These are phyloP conservation scores for Rhizophora apiculata DNA, from an alignment of 345 rosid genomes.

Conservation along the genomic window DNA sequence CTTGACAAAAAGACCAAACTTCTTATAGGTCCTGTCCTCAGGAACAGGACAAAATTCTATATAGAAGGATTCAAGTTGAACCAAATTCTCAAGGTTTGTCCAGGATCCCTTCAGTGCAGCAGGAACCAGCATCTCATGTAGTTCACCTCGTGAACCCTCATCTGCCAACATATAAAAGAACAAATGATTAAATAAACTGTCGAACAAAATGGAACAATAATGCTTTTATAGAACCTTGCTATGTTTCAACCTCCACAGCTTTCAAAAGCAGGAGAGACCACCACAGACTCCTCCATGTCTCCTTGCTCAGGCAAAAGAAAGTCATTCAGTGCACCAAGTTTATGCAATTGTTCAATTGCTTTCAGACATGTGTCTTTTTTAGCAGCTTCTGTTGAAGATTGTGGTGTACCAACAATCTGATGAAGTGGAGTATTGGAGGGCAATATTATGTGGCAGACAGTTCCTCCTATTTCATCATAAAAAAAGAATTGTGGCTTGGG, in stretches of 20 bases:
- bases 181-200: neutral
- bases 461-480: slow-evolving; percentile 67
- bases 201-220: slow-evolving; percentile 11
- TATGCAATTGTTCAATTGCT: slow-evolving; percentile 80
- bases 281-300: slow-evolving; percentile 33
- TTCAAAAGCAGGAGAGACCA: slow-evolving; percentile 33
- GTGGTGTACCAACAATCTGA: slow-evolving; percentile 54
- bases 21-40: slow-evolving; percentile 63
- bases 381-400: slow-evolving; percentile 67
- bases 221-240: slow-evolving; percentile 7
- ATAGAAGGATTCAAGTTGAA: slow-evolving; percentile 50
- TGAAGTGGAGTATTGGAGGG: slow-evolving; percentile 85
- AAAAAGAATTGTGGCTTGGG: slow-evolving; percentile 75
- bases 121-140: slow-evolving; percentile 82
- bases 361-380: slow-evolving; percentile 77
- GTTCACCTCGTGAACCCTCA: slow-evolving; percentile 50
- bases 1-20: slow-evolving; percentile 77
- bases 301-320: slow-evolving; percentile 54
- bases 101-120: slow-evolving; percentile 50
- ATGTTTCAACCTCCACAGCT: slow-evolving; percentile 50
- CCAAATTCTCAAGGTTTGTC: slow-evolving; percentile 37
- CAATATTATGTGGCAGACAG: slow-evolving; percentile 60
- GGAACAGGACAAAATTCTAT: slow-evolving; percentile 67
- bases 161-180: slow-evolving; percentile 42
- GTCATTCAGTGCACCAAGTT: slow-evolving; percentile 64